Base-by-base conservation (phyloP, 2,329 filamentous ascomycete genomes). In the Fusarium multiceps region DNA sequence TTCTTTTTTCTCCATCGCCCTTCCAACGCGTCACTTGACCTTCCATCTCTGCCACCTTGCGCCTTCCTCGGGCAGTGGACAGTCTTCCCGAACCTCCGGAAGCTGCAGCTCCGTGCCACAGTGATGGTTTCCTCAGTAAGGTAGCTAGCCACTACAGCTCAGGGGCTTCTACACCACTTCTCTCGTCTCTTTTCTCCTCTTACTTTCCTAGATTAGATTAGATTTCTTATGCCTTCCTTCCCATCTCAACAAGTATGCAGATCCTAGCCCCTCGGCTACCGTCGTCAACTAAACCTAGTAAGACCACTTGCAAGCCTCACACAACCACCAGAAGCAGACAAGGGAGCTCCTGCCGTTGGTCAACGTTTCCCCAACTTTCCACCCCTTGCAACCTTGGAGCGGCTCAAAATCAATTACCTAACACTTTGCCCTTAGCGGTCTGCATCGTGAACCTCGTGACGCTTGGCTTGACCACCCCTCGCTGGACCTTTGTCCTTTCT, bases 401-500 rank as follows among this genome's bases (percentile, higher is more conserved):
- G 66, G 63, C 56, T 66, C 56, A 50, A 59, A 54, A 59, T 59
- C 48, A 66, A 67, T 74, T 74, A 74, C 67, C 63, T 74, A 74
- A 75, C 53, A 20, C 48, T 74, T 75, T 71, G 59, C 68, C 66
- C 54, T 62, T 73, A 73, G 72, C 66, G 71, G 69, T 62, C 68
- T 62, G 47, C 32, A 46, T 63, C 27, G 27, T 53, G 42, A 41
- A 45, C 67, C 68, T 68, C 72, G 59, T 63, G 68, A 71, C 68
- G 40, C 43, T 27, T 27, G 59, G 30, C 49, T 64, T 40, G 55
- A 47, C 59, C 48, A 71, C 58, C 63, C 60, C 49, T 51, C 34
- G 49, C 32, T 59, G 57, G 58, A 71, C 30, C 54, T 54, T 53
- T 53, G 34, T 53, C 27, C 49, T 23, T 53, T 50, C n/a, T 32